Evolutionary conservation across 495 filamentous ascomycete genomes (phyloP).

Genomic region (Paragyromitra xinjiangensis): DNA sequence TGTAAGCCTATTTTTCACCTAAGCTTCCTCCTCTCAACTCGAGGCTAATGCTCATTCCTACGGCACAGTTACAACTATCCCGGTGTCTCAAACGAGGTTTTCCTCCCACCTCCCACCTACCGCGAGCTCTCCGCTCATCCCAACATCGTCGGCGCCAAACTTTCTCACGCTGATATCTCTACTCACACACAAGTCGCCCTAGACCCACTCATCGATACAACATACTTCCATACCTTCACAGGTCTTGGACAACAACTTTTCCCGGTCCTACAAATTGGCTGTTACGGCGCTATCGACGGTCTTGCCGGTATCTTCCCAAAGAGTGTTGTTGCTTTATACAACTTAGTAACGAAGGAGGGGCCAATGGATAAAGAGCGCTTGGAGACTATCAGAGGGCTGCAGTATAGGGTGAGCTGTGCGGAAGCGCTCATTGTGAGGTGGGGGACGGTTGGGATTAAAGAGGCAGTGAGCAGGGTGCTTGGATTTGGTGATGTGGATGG

Average conservation of each 20-base stretch:
- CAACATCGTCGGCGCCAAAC: slow-evolving; percentile 74
- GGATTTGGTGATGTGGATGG: slow-evolving; percentile 67
- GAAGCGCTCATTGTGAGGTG: slow-evolving; percentile 68
- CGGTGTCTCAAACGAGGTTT: slow-evolving; percentile 70
- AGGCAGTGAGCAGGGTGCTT: slow-evolving; percentile 66
- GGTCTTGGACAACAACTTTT: slow-evolving; percentile 73
- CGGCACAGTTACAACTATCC: slow-evolving; percentile 71
- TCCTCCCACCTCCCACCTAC: slow-evolving; percentile 66
- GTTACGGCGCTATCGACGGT: slow-evolving; percentile 71
- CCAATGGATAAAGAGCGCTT: slow-evolving; percentile 57
- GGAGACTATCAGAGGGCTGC: slow-evolving; percentile 61
- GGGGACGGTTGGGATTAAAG: slow-evolving; percentile 70
- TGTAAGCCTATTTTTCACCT: slow-evolving; percentile 57
- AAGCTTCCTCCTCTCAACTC: neutral
- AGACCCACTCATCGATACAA: slow-evolving; percentile 62
- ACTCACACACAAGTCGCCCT: slow-evolving; percentile 69
- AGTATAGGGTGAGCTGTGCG: slow-evolving; percentile 66
- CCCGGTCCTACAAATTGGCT: slow-evolving; percentile 67
- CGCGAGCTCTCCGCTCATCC: slow-evolving; percentile 65
- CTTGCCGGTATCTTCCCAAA: slow-evolving; percentile 70
- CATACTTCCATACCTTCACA: slow-evolving; percentile 68
- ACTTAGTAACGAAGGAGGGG: slow-evolving; percentile 59
- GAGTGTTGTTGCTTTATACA: slow-evolving; percentile 66
- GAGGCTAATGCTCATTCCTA: neutral
- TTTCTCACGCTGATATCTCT: slow-evolving; percentile 72